Base-by-base conservation (phyloP, 2,329 filamentous ascomycete genomes). In the Diatrype stigma region DNA sequence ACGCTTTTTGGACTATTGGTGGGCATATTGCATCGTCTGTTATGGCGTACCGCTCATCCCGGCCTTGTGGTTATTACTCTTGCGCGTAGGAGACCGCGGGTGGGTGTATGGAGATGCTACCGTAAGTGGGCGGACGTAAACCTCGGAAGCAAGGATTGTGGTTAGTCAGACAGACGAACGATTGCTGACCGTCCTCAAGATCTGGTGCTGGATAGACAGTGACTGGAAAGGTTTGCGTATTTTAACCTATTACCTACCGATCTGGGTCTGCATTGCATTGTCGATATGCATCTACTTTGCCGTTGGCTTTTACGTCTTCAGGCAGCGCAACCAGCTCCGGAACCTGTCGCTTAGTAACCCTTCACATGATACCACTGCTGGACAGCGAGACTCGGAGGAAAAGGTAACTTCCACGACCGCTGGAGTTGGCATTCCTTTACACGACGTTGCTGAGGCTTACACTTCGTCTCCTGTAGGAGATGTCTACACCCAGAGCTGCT, bases 41-140 rank as follows among this genome's bases (percentile, higher is more conserved):
- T 94, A 91, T 51, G 87, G 88, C 0, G 61, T 87, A 1, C 87
- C 89, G 0, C 82, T 86, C 28, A 64, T 87, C 32, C 86, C 88
- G 8, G 81, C 87, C 0, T 63, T 92, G 26, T 70, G 79, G 19
- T 83, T 87, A 54, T 74, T 91, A 26, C 76, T 88, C 45, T 69
- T 87, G 48, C 68, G 68, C 23, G 65, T 61, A 35, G 56, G 66
- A 5, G 54, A 59, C 12, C 65, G 67, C 14, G 70, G 72, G 0
- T 65, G 66, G 2, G 68, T 81, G 1, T 84, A 82, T 53, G 81
- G 80, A 12, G 71, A 82, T 63, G 80, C 80, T 21, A 82, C 79
- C 26, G 80, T 82, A 60, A 58, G 76, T 67, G 4, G 4, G 6
- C 2, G 2, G 22, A 23, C 5, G 3, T 32, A 10, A n/a, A 10